phyloP scores from a whole-genome alignment of 371 early-diverging fungal species.

The Syncephalastrum contaminatum region DNA sequence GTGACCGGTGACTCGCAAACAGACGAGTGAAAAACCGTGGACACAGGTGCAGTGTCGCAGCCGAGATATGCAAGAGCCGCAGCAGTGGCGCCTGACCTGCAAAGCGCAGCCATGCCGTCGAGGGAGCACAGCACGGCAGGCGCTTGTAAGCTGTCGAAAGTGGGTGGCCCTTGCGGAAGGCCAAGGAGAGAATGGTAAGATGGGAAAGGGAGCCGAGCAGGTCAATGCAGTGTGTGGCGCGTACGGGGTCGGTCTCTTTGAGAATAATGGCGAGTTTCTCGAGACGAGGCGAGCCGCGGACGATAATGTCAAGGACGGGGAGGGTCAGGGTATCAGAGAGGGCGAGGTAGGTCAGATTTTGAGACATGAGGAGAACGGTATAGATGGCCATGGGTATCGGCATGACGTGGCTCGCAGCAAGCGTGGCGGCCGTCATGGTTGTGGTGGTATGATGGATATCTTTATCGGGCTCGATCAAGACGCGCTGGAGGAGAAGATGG shows the following conservation, averaged over 20 bases:
- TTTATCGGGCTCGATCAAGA: constrained; percentile 28
- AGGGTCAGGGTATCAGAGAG: constrained; percentile 34
- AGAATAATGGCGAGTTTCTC: constrained; percentile 39
- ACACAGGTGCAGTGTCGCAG: constrained; percentile 21
- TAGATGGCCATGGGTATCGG: constrained; percentile 22
- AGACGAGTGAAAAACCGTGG: constrained; percentile 28
- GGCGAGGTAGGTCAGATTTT: constrained; percentile 30
- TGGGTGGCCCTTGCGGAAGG: constrained; percentile 30
- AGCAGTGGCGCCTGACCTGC: constrained; percentile 23
- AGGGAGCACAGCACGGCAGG: constrained; percentile 36
- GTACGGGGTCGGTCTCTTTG: constrained; percentile 29
- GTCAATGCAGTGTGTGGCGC: constrained; percentile 16
- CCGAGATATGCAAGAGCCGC: constrained; percentile 32
- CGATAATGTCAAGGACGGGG: constrained; percentile 19
- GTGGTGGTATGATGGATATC: constrained; percentile 6
- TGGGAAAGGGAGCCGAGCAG: constrained; percentile 16
- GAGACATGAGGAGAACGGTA: constrained; percentile 9
- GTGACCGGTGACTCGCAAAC: constrained; percentile 6
- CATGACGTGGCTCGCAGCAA: constrained; percentile 15
- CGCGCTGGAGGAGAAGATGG: constrained; percentile 28
- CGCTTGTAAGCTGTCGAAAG: constrained; percentile 20
- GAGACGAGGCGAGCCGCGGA: constrained; percentile 25
- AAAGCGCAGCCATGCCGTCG: constrained; percentile 29
- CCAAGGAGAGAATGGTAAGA: constrained; percentile 34
- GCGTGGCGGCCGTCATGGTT: constrained; percentile 8